Evolutionary conservation across 1,139 yeast genomes (phyloP).

Genomic region (Saccharomycopsis hybrid): DNA sequence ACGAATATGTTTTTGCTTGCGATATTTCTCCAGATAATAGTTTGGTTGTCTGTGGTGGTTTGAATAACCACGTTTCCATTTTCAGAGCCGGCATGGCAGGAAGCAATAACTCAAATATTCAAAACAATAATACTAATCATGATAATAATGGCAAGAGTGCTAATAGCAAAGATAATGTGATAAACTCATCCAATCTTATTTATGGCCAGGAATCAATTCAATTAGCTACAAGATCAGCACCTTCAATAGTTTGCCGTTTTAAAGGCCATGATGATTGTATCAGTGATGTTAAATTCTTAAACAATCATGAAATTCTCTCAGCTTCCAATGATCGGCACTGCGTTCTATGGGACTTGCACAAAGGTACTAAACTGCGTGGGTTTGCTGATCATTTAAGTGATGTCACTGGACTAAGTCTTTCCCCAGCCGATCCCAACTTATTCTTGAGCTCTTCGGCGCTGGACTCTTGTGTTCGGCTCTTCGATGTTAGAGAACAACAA

Average conservation of each 20-base stretch:
- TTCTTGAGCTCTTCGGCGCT: conserved; percentile 12
- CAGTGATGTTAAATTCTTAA: conserved; percentile 64
- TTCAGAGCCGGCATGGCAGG: conserved; percentile 39
- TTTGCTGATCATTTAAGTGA: conserved; percentile 79
- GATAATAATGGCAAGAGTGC: conserved; percentile 14
- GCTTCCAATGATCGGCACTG: conserved; percentile 83
- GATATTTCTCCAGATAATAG: conserved; percentile 63
- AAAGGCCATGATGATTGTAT: conserved; percentile 80
- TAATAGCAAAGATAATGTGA: not conserved
- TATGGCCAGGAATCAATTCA: conserved; percentile 5
- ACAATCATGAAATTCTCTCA: conserved; percentile 52
- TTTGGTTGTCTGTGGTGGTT: conserved; percentile 73
- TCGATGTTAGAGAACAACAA: conserved; percentile 14
- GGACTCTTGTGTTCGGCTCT: conserved; percentile 14
- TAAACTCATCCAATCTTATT: conserved; percentile 2
- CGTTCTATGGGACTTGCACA: conserved; percentile 70
- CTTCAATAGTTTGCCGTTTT: conserved; percentile 23
- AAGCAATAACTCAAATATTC: conserved; percentile 17
- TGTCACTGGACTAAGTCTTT: conserved; percentile 46
- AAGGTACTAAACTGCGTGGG: conserved; percentile 48
- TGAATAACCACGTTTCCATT: conserved; percentile 72
- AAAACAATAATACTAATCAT: conserved; percentile 9
- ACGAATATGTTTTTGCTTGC: conserved; percentile 75
- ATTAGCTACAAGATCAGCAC: conserved; percentile 4
- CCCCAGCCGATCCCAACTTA: conserved; percentile 24